Evolutionary conservation across 192 early-diverging fungal genomes (phyloP).

Genomic region (Umbelopsis sp.): DNA sequence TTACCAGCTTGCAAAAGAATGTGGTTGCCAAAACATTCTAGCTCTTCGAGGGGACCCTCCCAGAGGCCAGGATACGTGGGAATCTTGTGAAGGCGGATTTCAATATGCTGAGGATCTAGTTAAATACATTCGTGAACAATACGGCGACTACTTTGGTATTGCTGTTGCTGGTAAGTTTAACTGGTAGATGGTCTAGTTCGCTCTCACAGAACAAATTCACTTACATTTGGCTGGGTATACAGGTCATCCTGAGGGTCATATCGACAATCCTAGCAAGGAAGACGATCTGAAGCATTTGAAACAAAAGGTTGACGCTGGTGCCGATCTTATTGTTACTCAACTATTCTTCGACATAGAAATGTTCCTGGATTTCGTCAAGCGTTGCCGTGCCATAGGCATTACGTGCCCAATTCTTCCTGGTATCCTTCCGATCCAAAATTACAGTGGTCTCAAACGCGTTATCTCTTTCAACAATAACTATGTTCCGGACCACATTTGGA

Average conservation of each 20-base stretch:
- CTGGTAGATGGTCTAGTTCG: background rate
- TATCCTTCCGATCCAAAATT: conserved; percentile 94
- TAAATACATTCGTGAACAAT: conserved; percentile 79
- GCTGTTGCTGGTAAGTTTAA: conserved; percentile 91
- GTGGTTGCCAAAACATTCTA: conserved; percentile 92
- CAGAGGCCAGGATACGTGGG: conserved; percentile 78
- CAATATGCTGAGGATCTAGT: conserved; percentile 86
- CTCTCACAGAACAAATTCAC: background rate
- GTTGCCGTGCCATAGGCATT: conserved; percentile 76
- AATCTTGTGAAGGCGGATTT: conserved; percentile 77
- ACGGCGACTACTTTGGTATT: conserved; percentile 94
- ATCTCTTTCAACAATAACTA: conserved; percentile 80
- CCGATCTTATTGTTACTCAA: conserved; percentile 95
- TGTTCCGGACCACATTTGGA: conserved; percentile 76
- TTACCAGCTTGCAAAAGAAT: conserved; percentile 70
- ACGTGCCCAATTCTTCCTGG: conserved; percentile 84
- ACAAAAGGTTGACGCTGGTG: conserved; percentile 89
- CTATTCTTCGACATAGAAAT: conserved; percentile 85
- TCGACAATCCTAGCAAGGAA: conserved; percentile 72
- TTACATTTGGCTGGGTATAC: background rate
- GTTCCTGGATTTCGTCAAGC: conserved; percentile 78
- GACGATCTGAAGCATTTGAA: conserved; percentile 80
- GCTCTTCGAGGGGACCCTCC: conserved; percentile 96
- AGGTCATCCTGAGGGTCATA: conserved; percentile 94
- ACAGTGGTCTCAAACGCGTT: conserved; percentile 87